Evolutionary conservation across 2,329 filamentous ascomycete species (phyloP).

Genomic region (Cryphonectria japonica): DNA sequence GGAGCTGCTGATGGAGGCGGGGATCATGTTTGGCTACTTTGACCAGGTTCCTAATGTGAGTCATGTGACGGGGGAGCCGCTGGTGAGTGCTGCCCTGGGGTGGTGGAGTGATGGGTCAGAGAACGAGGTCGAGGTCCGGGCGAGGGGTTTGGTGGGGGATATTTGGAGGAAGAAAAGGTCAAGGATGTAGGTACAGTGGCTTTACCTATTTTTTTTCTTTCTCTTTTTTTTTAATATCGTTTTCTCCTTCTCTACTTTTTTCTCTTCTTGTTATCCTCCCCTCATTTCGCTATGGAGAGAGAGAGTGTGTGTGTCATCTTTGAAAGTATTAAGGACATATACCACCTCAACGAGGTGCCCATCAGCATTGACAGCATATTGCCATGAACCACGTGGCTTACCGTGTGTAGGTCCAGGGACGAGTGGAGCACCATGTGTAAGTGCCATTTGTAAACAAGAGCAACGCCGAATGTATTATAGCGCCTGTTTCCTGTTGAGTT

Average conservation of each 20-base stretch:
- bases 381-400: background rate
- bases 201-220: background rate
- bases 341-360: background rate
- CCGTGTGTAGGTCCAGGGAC: background rate
- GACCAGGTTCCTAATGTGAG: constrained; percentile 20
- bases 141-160: background rate
- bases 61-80: constrained; percentile 9
- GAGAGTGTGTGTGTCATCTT: background rate
- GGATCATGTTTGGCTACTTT: constrained; percentile 12
- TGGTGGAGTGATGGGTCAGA: background rate
- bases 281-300: background rate
- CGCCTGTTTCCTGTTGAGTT: background rate
- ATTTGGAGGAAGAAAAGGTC: background rate
- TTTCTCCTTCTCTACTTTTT: background rate
- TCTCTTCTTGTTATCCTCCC: background rate
- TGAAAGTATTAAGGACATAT: background rate
- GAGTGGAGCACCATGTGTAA: too few relatives aligned
- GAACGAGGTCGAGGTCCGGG: background rate
- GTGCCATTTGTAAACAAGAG: background rate
- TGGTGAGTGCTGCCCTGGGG: background rate
- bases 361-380: background rate
- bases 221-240: background rate
- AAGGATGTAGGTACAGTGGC: too few relatives aligned
- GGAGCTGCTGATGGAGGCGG: constrained; percentile 17
- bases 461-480: background rate